Evolutionary conservation across 257 asterid species (phyloP).

Genomic region (Perilla frutescens): DNA sequence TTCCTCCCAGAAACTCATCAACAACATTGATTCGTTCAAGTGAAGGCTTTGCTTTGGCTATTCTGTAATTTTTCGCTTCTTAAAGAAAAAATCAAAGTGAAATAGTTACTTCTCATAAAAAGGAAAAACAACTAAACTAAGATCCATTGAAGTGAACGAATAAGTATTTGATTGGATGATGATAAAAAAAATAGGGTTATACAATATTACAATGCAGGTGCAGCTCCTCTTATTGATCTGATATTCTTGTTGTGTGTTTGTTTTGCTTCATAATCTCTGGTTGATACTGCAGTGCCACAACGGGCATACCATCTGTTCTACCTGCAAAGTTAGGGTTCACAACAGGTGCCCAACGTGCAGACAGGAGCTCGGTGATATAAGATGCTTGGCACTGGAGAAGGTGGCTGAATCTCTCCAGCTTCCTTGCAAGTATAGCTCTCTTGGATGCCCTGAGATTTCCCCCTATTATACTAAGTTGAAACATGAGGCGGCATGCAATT

Average conservation of each 20-base stretch:
- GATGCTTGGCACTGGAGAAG: conserved; percentile 63
- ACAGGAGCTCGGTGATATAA: conserved; percentile 66
- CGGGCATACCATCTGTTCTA: conserved; percentile 63
- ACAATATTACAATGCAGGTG: too few relatives aligned
- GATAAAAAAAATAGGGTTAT: too few relatives aligned
- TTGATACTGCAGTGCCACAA: conserved; percentile 58
- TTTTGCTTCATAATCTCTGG: not conserved
- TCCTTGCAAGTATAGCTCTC: conserved; percentile 54
- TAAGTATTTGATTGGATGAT: too few relatives aligned
- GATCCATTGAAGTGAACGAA: too few relatives aligned
- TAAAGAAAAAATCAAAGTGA: not conserved
- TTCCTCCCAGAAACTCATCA: too few relatives aligned
- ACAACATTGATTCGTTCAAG: not conserved
- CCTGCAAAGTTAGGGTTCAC: conserved; percentile 58
- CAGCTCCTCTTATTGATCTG: too few relatives aligned
- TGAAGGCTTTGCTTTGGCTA: not conserved
- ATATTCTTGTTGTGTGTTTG: not conserved
- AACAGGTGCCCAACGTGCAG: conserved; percentile 67
- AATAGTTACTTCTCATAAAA: not conserved
- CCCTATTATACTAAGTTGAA: conserved; percentile 61
- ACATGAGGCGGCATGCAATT: conserved; percentile 57
- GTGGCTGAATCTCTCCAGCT: conserved; percentile 65
- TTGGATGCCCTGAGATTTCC: conserved; percentile 57
- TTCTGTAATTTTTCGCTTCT: not conserved
- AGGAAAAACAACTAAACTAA: too few relatives aligned